phyloP scores from a whole-genome alignment of 371 early-diverging fungal species.

The Mortierella sp. region DNA sequence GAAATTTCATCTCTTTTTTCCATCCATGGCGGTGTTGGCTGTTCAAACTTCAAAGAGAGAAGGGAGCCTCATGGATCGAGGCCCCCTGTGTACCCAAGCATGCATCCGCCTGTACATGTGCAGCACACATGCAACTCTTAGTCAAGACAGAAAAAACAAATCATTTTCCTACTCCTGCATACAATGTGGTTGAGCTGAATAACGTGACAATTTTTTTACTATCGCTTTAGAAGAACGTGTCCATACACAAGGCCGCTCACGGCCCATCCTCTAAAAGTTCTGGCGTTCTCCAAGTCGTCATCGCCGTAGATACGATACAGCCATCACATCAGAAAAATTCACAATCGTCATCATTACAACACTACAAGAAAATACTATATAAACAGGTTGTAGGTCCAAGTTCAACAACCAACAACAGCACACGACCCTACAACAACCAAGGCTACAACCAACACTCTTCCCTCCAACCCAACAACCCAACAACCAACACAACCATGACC shows the following conservation, averaged over 20 bases:
- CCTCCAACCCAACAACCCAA: background rate
- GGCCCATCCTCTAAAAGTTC: background rate
- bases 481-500: slow-evolving; percentile 14
- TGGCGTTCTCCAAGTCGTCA: background rate
- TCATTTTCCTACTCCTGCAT: background rate
- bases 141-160: too few relatives aligned
- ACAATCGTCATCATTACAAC: slow-evolving; percentile 2
- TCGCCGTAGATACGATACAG: background rate
- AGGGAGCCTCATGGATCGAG: background rate
- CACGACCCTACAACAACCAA: background rate
- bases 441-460: slow-evolving; percentile 22
- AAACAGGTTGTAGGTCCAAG: background rate
- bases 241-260: background rate
- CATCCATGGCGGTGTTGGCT: background rate
- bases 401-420: background rate
- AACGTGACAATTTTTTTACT: too few relatives aligned
- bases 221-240: too few relatives aligned
- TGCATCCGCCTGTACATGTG: too few relatives aligned
- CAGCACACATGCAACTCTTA: too few relatives aligned
- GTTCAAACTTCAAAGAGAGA: background rate
- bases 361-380: background rate
- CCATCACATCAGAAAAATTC: background rate
- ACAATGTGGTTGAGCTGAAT: background rate
- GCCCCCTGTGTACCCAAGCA: background rate
- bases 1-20: slow-evolving; percentile 1